These are phyloP conservation scores for Sugiyamaella paludigena DNA, from an alignment of 1,139 yeast species.

Conservation along the genomic window DNA sequence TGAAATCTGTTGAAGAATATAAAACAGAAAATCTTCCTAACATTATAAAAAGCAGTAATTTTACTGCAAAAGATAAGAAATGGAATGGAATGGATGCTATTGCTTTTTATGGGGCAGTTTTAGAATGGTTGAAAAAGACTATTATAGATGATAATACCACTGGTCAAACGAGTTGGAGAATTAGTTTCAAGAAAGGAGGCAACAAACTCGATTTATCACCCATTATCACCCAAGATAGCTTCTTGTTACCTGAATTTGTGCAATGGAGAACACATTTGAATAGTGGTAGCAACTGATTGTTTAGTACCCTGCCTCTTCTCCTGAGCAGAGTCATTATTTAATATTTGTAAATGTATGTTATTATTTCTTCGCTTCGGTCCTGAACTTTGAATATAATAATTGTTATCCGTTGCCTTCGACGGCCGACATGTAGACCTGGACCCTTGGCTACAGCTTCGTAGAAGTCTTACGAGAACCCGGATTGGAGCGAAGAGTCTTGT, in stretches of 20 bases:
- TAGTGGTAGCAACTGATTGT: background rate
- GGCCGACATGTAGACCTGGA: too few species aligned
- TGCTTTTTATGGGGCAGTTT: constrained; percentile 79
- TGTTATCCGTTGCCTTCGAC: too few species aligned
- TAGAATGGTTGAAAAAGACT: constrained; percentile 67
- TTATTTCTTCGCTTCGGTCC: too few species aligned
- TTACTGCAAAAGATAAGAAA: constrained; percentile 35
- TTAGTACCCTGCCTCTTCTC: background rate
- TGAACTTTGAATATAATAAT: too few species aligned
- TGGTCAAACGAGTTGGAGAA: constrained; percentile 45
- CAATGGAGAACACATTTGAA: constrained; percentile 51
- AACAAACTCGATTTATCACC: constrained; percentile 45
- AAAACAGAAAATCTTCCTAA: constrained; percentile 75
- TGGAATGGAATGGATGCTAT: constrained; percentile 74
- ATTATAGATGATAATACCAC: constrained; percentile 51
- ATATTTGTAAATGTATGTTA: background rate
- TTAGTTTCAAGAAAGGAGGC: constrained; percentile 43
- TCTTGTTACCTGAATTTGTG: constrained; percentile 56
- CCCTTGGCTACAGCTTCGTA: too few species aligned
- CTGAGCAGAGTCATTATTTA: background rate
- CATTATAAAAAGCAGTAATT: constrained; percentile 44
- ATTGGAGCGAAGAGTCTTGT: too few species aligned
- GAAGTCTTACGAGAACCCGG: too few species aligned
- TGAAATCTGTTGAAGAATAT: constrained; percentile 70
- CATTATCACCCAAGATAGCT: constrained; percentile 36